A percentile compares a stretch with the other conserved stretches of the same genome.
These are phyloP conservation scores for Alternaria rosae DNA, from an alignment of 2,329 filamentous ascomycete species.

Conservation along the genomic window DNA sequence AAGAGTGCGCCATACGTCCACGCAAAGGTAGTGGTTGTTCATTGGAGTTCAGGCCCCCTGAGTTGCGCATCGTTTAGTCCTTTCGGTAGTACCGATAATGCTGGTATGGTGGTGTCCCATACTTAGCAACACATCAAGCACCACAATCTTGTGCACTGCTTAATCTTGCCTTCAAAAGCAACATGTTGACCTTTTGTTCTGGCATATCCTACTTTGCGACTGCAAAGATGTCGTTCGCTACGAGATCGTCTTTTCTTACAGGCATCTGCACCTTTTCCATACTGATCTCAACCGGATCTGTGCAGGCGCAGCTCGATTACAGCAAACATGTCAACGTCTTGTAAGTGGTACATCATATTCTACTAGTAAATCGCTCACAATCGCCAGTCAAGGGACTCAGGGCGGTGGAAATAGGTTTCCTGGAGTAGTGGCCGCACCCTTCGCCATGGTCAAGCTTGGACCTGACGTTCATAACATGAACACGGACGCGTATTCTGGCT, in stretches of 20 bases:
- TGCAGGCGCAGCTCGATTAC: slow-evolving; percentile 21
- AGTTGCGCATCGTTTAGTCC: background rate
- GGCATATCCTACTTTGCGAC: background rate
- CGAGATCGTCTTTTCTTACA: background rate
- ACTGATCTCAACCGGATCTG: background rate
- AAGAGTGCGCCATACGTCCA: background rate
- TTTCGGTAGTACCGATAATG: background rate
- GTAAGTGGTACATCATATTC: slow-evolving; percentile 25
- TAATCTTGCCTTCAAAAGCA: background rate
- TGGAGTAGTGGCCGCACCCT: slow-evolving; percentile 47
- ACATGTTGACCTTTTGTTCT: background rate
- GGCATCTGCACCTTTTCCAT: background rate
- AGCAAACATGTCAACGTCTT: slow-evolving; percentile 48
- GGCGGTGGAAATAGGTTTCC: slow-evolving; percentile 49
- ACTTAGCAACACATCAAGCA: background rate
- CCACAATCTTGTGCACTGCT: background rate
- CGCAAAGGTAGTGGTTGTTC: background rate
- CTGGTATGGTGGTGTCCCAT: background rate
- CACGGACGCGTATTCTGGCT: slow-evolving; percentile 48
- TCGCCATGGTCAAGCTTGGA: slow-evolving; percentile 49
- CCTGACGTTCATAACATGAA: slow-evolving; percentile 41
- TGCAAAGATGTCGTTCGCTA: background rate
- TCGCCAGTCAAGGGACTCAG: slow-evolving; percentile 26
- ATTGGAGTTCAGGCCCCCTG: background rate
- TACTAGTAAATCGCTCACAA: background rate